Percentiles rank a stretch among this genome's conserved stretches.
These are phyloP conservation scores for Naganishia vaughanmartiniae DNA, from an alignment of 768 basidiomycete genomes.

Conservation along the genomic window DNA sequence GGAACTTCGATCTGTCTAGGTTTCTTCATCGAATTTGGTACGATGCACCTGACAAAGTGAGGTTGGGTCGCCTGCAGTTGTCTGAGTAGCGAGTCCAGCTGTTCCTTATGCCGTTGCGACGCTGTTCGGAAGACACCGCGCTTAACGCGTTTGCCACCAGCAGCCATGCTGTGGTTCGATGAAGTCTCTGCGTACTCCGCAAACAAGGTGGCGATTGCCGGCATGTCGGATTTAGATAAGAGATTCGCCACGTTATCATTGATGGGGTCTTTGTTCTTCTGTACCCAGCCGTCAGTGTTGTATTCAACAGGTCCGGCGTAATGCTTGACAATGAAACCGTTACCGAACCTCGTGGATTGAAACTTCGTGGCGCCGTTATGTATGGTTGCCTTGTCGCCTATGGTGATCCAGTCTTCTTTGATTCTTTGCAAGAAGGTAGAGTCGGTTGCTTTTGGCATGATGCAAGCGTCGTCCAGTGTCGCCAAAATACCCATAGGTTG, in stretches of 20 bases:
- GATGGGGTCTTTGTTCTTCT: slow-evolving; percentile 98
- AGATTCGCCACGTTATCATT: slow-evolving; percentile 93
- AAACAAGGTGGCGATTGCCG: slow-evolving; percentile 78
- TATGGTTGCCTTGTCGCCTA: slow-evolving; percentile 49
- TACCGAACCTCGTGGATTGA: slow-evolving; percentile 78
- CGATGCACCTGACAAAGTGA: slow-evolving; percentile 97
- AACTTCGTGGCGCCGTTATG: slow-evolving; percentile 83
- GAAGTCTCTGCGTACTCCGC: slow-evolving; percentile 68
- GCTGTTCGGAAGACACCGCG: slow-evolving; percentile 97
- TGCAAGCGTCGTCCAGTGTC: slow-evolving; percentile 94
- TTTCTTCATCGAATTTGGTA: slow-evolving; percentile 87
- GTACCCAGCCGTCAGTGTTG: slow-evolving; percentile 90
- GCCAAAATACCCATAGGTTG: slow-evolving; percentile 82
- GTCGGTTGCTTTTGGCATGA: slow-evolving; percentile 99
- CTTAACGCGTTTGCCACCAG: slow-evolving; percentile 60
- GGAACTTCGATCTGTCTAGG: slow-evolving; percentile 89
- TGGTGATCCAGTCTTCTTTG: slow-evolving; percentile 67
- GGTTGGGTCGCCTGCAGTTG: slow-evolving; percentile 93
- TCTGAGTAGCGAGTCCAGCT: slow-evolving; percentile 81
- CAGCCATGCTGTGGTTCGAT: slow-evolving; percentile 35
- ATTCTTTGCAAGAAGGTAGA: slow-evolving; percentile 91
- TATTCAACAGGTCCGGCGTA: slow-evolving; percentile 98
- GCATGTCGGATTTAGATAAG: slow-evolving; percentile 74
- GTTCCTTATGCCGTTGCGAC: slow-evolving; percentile 91
- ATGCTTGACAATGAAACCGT: slow-evolving; percentile 91